Conservation (phyloP, 345 rosid genomes). For the Arabis hirsuta region DNA sequence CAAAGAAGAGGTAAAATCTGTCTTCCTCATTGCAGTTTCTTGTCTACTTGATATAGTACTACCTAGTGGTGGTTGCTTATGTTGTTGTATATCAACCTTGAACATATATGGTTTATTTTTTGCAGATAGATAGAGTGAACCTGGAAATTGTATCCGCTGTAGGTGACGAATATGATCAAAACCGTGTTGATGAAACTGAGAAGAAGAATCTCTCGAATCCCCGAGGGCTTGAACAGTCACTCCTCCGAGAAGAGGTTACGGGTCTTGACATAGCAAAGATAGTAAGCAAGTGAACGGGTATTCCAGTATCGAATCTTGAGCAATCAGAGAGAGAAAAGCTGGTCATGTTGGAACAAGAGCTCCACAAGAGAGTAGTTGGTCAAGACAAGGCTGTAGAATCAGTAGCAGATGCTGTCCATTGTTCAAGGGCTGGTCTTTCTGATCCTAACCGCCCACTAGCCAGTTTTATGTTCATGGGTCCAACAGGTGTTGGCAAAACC, state of each 20-base stretch:
- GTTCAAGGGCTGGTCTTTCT: conserved; percentile 95
- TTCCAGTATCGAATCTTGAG: conserved; percentile 92
- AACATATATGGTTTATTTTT: conserved; percentile 18
- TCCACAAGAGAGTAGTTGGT: conserved; percentile 90
- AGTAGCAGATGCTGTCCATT: conserved; percentile 90
- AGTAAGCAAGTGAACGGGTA: conserved; percentile 98
- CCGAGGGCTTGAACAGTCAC: conserved; percentile 67
- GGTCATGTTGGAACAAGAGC: conserved; percentile 74
- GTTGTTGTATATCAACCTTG: neutral
- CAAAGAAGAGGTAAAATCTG: conserved; percentile 75
- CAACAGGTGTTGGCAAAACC: conserved; percentile 95
- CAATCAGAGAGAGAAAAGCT: conserved; percentile 93
- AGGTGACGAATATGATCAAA: conserved; percentile 86
- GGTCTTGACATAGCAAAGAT: conserved; percentile 91
- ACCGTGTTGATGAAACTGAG: conserved; percentile 92
- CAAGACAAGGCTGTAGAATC: conserved; percentile 97
- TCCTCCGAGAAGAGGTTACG: conserved; percentile 90
- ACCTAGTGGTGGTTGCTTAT: conserved; percentile 1
- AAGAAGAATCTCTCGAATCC: conserved; percentile 75
- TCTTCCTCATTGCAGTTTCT: neutral
- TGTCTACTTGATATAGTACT: neutral
- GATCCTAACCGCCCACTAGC: conserved; percentile 95
- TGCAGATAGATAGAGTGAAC: conserved; percentile 87
- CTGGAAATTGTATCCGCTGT: conserved; percentile 94
- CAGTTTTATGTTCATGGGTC: conserved; percentile 99